Evolutionary conservation across 2,329 filamentous ascomycete species (phyloP).

Genomic region (Beauveria caledonica): DNA sequence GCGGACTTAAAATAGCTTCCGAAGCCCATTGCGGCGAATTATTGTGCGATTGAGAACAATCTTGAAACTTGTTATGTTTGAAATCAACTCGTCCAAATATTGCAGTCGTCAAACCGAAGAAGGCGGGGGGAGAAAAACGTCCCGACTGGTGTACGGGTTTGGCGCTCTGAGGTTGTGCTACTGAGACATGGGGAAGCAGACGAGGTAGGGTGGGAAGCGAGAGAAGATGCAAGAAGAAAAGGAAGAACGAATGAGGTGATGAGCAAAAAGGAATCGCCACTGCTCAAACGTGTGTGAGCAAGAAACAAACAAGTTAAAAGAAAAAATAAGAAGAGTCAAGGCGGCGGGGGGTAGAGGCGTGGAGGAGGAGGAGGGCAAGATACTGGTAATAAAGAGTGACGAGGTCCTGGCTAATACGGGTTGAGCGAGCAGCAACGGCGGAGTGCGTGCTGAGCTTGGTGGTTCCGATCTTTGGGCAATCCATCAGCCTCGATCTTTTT

Average conservation of each 20-base stretch:
- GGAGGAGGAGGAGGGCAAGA: background rate
- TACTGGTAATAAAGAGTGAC: conserved; percentile 1
- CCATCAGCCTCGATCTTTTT: conserved; percentile 4
- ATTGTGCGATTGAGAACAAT: background rate
- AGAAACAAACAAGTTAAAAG: background rate
- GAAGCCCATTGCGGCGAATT: conserved; percentile 44
- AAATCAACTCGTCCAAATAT: background rate
- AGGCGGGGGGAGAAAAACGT: background rate
- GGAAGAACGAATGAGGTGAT: background rate
- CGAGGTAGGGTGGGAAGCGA: background rate
- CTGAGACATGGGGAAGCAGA: background rate
- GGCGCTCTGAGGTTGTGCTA: background rate
- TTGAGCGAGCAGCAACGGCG: background rate
- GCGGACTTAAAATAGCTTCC: conserved; percentile 52
- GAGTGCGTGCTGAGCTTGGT: background rate
- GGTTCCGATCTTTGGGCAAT: background rate
- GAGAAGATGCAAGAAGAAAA: background rate
- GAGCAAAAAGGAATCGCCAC: background rate
- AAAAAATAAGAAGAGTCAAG: background rate
- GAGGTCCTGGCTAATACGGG: background rate
- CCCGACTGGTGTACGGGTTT: background rate
- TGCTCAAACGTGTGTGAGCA: background rate
- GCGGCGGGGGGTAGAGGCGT: background rate
- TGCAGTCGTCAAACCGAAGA: conserved; percentile 5
- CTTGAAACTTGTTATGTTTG: background rate